phyloP scores from a whole-genome alignment of 192 early-diverging fungal genomes.

The Entomortierella lignicola region DNA sequence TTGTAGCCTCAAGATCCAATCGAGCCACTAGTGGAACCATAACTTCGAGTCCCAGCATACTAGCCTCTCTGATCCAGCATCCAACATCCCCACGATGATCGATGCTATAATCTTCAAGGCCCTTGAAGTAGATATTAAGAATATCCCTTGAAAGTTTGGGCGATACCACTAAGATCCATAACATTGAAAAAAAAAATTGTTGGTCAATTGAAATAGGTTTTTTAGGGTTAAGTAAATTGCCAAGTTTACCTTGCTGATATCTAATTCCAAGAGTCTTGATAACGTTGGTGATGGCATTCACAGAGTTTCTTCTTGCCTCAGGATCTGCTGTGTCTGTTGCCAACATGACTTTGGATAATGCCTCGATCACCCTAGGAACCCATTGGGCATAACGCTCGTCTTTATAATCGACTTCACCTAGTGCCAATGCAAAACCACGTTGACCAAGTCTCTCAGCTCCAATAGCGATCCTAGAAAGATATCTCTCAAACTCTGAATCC shows the following conservation, averaged over 20 bases:
- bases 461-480: slow-evolving; percentile 38
- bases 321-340: slow-evolving; percentile 65
- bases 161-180: slow-evolving; percentile 49
- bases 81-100: slow-evolving; percentile 97
- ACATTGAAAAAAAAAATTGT: too few species aligned
- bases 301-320: slow-evolving; percentile 74
- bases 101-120: slow-evolving; percentile 85
- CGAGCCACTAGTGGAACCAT: slow-evolving; percentile 55
- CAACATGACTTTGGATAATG: neutral
- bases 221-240: too few species aligned
- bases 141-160: slow-evolving; percentile 55
- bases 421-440: slow-evolving; percentile 73
- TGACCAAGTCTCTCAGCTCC: slow-evolving; percentile 59
- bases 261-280: slow-evolving; percentile 47
- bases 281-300: slow-evolving; percentile 66
- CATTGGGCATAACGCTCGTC: slow-evolving; percentile 8
- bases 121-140: slow-evolving; percentile 66
- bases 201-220: too few species aligned
- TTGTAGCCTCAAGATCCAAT: slow-evolving; percentile 26
- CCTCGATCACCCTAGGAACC: slow-evolving; percentile 20
- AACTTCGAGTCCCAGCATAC: slow-evolving; percentile 69
- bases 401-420: slow-evolving; percentile 67
- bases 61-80: slow-evolving; percentile 87
- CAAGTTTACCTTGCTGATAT: slow-evolving; percentile 49
- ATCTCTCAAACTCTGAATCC: slow-evolving; percentile 48